Evolutionary conservation across 1,284 basidiomycete genomes (phyloP).

Genomic region (Schizopora paradoxa): DNA sequence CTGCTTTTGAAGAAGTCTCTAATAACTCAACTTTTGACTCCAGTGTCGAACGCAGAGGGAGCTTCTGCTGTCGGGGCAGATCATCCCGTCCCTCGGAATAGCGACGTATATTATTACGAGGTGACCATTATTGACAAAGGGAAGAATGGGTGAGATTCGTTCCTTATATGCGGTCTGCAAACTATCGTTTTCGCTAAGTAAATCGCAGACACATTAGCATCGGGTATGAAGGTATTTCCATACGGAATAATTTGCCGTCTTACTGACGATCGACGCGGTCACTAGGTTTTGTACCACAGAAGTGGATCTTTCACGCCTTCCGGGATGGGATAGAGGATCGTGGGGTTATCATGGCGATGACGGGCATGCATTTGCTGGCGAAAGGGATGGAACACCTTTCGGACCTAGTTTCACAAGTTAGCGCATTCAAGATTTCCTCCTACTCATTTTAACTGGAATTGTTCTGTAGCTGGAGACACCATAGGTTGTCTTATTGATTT

Average conservation of each 20-base stretch:
- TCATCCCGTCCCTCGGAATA: constrained; percentile 70
- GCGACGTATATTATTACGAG: constrained; percentile 91
- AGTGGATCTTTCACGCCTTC: constrained; percentile 68
- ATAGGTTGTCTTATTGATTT: constrained; percentile 91
- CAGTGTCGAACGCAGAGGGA: too few species aligned
- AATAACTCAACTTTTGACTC: too few species aligned
- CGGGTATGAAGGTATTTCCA: constrained; percentile 47
- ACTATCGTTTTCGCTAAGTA: too few species aligned
- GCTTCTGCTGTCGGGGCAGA: constrained; percentile 76
- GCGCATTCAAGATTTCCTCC: constrained; percentile 23
- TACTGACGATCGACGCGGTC: constrained; percentile 36
- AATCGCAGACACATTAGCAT: constrained; percentile 74
- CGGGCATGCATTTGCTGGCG: constrained; percentile 71
- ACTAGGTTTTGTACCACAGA: constrained; percentile 41
- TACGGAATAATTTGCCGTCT: constrained; percentile 7
- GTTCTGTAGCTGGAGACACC: constrained; percentile 64
- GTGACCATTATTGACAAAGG: constrained; percentile 75
- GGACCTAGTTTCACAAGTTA: constrained; percentile 72
- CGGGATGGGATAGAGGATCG: constrained; percentile 86
- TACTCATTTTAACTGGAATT: neutral
- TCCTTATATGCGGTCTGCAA: neutral
- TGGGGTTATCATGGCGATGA: constrained; percentile 97
- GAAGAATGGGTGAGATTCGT: constrained; percentile 65
- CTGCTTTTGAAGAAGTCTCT: too few species aligned
- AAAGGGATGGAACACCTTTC: constrained; percentile 68